Base-by-base conservation (phyloP, 495 filamentous ascomycete species). In the Neurospora cerealis region DNA sequence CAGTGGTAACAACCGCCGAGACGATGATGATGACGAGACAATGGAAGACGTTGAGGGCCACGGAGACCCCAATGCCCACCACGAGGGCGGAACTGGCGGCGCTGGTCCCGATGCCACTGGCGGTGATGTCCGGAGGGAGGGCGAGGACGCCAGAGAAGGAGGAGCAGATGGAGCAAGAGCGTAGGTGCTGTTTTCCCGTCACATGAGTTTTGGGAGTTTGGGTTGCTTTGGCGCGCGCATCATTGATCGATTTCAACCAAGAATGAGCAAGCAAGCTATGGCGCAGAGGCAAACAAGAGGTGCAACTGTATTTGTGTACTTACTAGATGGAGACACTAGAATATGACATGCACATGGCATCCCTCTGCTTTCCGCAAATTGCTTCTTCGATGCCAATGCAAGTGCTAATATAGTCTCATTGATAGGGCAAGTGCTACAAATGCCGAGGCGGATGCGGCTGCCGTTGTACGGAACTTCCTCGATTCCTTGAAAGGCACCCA, bases 151-250 rank as follows among this genome's bases (percentile, higher is more conserved):
- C 37, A 86, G 96, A 81, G 93, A 97, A 78, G 96, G 95, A 71
- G 96, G 96, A 79, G 94, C 93, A 73, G 95, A 98, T 83, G 96
- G 96, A 75, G 96, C 93, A 83, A 88, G 95, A 97, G 95, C 95
- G 96, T 99, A 98, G 96, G 96, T 98, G 83, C 85, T 85, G 81
- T 85, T 83, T 84, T 79, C 77, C 78, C 76, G 39, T 71, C 70
- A 60, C 71, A 70, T 77, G 77, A 75, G 44, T 77, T 74, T 75
- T 75, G 71, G 66, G 70, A 81, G 79, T 76, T 77, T n/a, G 42
- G 42, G 34, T 28, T 60, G 34, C 34, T 40, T 60, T 72, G 41
- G 71, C 28, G 71, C 44, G 37, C 54, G 17, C 54, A 66, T 66
- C 54, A 66, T 66, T 66, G 54, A 66, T 66, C 28, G 7, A 66